phyloP scores from a whole-genome alignment of 2,329 filamentous ascomycete genomes.

The Epicoccum sorghinum region DNA sequence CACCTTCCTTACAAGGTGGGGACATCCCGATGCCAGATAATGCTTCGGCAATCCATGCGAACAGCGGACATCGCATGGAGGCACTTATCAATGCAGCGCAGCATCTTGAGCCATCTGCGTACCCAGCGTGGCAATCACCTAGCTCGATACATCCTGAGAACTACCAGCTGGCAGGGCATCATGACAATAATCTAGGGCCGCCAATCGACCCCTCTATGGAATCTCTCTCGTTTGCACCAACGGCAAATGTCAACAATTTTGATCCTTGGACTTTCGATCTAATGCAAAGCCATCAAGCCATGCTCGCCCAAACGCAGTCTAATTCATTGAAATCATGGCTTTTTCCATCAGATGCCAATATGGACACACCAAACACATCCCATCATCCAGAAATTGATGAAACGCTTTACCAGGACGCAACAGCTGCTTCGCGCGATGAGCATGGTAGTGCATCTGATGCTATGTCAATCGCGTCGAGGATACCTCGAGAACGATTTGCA shows the following conservation, averaged over 20 bases:
- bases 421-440: slow-evolving; percentile 31
- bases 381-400: slow-evolving; percentile 41
- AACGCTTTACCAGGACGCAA: slow-evolving; percentile 38
- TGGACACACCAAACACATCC: slow-evolving; percentile 32
- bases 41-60: slow-evolving; percentile 7
- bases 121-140: slow-evolving; percentile 43
- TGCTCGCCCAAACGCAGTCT: slow-evolving; percentile 45
- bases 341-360: slow-evolving; percentile 41
- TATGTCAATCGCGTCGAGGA: slow-evolving; percentile 46
- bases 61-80: slow-evolving; percentile 44
- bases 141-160: slow-evolving; percentile 17
- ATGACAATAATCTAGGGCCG: slow-evolving; percentile 41
- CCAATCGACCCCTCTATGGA: slow-evolving; percentile 48
- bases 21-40: slow-evolving; percentile 10
- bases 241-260: slow-evolving; percentile 42
- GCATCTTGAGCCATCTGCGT: slow-evolving; percentile 40
- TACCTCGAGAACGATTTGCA: slow-evolving; percentile 47
- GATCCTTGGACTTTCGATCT: slow-evolving; percentile 48
- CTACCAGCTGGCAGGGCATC: slow-evolving; percentile 36
- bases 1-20: slow-evolving; percentile 13
- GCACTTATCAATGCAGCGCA: slow-evolving; percentile 48
- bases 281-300: slow-evolving; percentile 44
- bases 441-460: slow-evolving; percentile 44
- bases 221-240: slow-evolving; percentile 43
- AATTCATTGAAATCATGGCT: slow-evolving; percentile 47